These are phyloP conservation scores for Vicia sativa DNA, from an alignment of 306 rosid species.

Conservation along the genomic window DNA sequence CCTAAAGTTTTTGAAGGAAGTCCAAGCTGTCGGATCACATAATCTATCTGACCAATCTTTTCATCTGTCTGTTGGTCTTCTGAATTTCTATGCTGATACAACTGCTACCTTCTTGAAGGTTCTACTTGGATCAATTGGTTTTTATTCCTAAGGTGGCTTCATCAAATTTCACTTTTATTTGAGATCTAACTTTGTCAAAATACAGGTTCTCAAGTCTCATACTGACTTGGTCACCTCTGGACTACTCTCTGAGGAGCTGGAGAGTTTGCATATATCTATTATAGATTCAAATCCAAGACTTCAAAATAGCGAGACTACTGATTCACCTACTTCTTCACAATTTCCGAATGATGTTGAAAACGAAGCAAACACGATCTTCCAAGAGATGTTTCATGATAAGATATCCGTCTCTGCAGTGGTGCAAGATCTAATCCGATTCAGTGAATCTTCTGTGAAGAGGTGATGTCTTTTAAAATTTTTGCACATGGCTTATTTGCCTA, in stretches of 20 bases:
- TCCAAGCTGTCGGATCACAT: constrained; percentile 72
- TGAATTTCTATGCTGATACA: constrained; percentile 63
- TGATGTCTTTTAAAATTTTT: constrained; percentile 37
- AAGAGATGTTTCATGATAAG: constrained; percentile 87
- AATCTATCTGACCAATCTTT: constrained; percentile 70
- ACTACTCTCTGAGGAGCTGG: constrained; percentile 85
- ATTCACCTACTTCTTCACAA: constrained; percentile 63
- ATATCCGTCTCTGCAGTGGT: constrained; percentile 78
- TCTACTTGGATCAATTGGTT: constrained; percentile 25
- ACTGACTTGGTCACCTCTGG: constrained; percentile 50
- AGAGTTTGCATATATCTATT: constrained; percentile 62
- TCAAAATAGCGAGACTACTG: constrained; percentile 65
- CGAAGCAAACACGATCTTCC: constrained; percentile 89
- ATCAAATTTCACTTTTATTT: constrained; percentile 21
- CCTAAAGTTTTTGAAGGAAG: constrained; percentile 76
- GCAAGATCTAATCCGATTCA: constrained; percentile 80
- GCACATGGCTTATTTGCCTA: constrained; percentile 21
- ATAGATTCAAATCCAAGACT: constrained; percentile 74
- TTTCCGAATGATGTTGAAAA: constrained; percentile 79
- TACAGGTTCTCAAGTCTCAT: constrained; percentile 87
- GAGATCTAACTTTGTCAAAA: constrained; percentile 21
- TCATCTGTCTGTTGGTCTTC: constrained; percentile 66
- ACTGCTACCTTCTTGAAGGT: constrained; percentile 78
- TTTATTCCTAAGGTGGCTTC: constrained; percentile 11
- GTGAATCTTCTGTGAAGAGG: constrained; percentile 89